Base-by-base conservation (phyloP, 2,329 filamentous ascomycete genomes). In the Alternaria arbusti region DNA sequence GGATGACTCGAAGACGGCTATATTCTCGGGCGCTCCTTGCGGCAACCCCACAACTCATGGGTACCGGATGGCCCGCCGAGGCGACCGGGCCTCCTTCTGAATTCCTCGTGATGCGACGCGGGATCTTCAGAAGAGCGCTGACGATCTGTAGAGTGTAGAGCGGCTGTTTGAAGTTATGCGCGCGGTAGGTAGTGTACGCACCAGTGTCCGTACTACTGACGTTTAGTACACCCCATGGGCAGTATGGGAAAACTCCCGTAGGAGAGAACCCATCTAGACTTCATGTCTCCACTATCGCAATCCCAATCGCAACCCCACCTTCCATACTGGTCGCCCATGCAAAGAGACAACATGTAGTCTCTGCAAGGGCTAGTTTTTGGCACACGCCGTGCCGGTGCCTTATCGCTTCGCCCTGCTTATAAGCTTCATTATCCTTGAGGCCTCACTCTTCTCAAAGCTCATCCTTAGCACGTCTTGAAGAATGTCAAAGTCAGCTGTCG, bases 401-500 rank as follows among this genome's bases (percentile, higher is more conserved):
- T 44, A 23, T 46, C 46, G n/a, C 40, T 32, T 47, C n/a, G 26
- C 45, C n/a, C 22, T n/a, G 12, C 6, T 20, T 26, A 22, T n/a
- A 52, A n/a, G 13, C 17, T 20, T 36, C 20, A n/a, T 15, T n/a
- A n/a, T 52, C 30, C 36, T 40, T 40, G n/a, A 40, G 36, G 36
- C n/a, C 36, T 40, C 36, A 40, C 36, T 17, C 36, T 40, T 40
- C 15, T 40, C 36, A 40, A 40, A 40, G 36, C 36, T 40, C 36
- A 17, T 2, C 36, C 36, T 10, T 40, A 40, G 36, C 36, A 40
- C 8, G 36, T 40, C 36, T 40, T 15, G 30, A 25, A 50, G 15
- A 15, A 75, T 76, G 73, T 74, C 71, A 5, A 76, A 79, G 60
- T 76, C 81, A 44, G 81, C 81, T 3, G 74, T 83, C 9, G 76